Evolutionary conservation across 495 filamentous ascomycete genomes (phyloP), one percentile per base, ranked within the genome.

Genomic region (Ramalina intermedia): DNA sequence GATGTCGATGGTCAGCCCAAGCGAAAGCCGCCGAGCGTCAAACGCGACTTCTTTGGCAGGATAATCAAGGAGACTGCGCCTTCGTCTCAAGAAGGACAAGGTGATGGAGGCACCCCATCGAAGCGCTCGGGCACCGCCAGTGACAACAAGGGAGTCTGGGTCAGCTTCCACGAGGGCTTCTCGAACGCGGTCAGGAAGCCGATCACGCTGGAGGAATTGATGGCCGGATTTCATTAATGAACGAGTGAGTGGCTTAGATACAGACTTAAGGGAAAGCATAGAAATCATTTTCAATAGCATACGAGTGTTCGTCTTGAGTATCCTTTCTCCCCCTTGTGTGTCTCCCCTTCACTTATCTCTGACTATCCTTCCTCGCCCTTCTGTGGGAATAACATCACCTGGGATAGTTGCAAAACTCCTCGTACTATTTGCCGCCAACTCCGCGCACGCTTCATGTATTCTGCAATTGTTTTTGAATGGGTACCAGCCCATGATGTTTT

Each of bases 121-220:
- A 62, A 57, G 60, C 54, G 66, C 41, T 51, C 46, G 14, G 53
- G 62, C 50, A 57, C 58, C 41, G 55, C 52, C 41, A 61, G 63
- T 41, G 67, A 41, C 7, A 35, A 42, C 18, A 54, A 69, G 26
- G 45, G 48, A 47, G 81, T 93, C 11, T 98, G 91, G 90, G 80
- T 95, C 20, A 94, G 81, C 52, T 98, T 83, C 61, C 82, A 96
- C 58, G 91, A 96, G 65, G 91, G 91, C n/a, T 82, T 86, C 61
- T 91, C 85, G 55, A 96, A 96, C 68, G 91, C 91, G 9, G 91
- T 98, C 39, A 76, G 85, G 61, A 96, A 96, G 62, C 87, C 88
- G 4, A 76, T 98, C 51, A 84, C 82, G 37, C 61, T 98, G 65
- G 78, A 79, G 51, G 91, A 98, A 62, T 70, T 98, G 54, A 66